Conservation (phyloP, 768 basidiomycete genomes). For the Cystobasidium tubakii region DNA sequence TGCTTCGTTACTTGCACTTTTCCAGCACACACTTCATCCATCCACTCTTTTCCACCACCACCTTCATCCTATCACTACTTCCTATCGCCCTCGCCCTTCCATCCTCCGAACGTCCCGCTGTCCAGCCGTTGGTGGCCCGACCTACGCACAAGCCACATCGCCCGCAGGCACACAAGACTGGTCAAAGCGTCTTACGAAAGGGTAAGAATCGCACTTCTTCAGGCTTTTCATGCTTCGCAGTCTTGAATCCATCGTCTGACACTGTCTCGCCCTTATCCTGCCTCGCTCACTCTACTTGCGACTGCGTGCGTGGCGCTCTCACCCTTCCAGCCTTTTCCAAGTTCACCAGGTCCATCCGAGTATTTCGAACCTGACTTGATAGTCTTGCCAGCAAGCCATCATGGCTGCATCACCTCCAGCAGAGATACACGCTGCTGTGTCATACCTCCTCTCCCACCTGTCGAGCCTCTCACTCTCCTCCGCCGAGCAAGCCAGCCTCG, state of each 20-base stretch:
- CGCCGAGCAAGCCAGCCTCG: conserved; percentile 22
- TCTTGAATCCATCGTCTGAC: background rate
- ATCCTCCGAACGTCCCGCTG: no score
- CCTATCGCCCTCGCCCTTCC: no score
- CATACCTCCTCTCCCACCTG: conserved; percentile 40
- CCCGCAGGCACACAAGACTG: background rate
- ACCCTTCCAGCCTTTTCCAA: background rate
- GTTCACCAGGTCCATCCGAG: no score
- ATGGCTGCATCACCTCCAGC: background rate
- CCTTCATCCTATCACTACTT: no score
- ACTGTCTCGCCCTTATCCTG: background rate
- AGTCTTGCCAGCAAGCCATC: no score
- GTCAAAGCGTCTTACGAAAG: conserved; percentile 17
- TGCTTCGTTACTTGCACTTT: no score
- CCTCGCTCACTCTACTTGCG: background rate
- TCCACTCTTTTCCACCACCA: no score
- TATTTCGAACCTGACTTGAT: no score
- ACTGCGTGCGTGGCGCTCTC: background rate
- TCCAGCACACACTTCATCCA: no score
- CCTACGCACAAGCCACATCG: background rate
- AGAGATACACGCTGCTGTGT: conserved; percentile 39
- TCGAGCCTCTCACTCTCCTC: background rate
- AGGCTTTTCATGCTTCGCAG: background rate
- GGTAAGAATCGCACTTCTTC: background rate
- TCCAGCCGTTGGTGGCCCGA: no score